Percentiles rank a stretch among this genome's conserved stretches.
Conservation (phyloP, 2,329 filamentous ascomycete genomes). For the Colletotrichum echinochloae region DNA sequence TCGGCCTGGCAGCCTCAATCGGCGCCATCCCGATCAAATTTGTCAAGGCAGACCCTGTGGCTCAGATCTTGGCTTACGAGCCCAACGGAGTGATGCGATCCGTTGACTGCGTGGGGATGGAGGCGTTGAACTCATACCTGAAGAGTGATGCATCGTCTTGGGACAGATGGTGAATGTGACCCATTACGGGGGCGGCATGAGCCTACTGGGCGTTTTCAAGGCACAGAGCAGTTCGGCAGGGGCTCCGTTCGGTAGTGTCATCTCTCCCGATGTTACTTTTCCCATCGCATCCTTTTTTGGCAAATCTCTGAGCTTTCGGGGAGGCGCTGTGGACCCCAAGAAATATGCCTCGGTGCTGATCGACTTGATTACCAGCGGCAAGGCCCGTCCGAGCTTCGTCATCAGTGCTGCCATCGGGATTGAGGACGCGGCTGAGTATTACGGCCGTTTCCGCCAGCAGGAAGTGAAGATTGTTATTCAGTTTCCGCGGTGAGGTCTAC, state of each 20-base stretch:
- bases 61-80: conserved; percentile 39
- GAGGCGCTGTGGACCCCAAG: no score
- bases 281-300: not conserved
- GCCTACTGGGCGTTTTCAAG: no score
- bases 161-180: no score
- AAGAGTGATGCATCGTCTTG: no score
- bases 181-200: no score
- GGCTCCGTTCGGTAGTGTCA: no score
- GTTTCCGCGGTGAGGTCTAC: no score
- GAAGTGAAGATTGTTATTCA: conserved; percentile 1
- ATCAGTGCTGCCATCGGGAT: not conserved
- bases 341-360: not conserved
- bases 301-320: not conserved
- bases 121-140: conserved; percentile 37
- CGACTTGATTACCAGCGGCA: not conserved
- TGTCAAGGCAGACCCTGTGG: conserved; percentile 5
- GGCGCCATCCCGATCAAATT: conserved; percentile 43
- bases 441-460: not conserved
- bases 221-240: no score
- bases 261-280: no score
- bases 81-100: conserved; percentile 40
- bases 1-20: conserved; percentile 40
- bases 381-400: not conserved
- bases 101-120: conserved; percentile 42
- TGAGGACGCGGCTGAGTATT: conserved; percentile 5